phyloP scores from a whole-genome alignment of 345 rosid genomes.

The Carallia brachiata region DNA sequence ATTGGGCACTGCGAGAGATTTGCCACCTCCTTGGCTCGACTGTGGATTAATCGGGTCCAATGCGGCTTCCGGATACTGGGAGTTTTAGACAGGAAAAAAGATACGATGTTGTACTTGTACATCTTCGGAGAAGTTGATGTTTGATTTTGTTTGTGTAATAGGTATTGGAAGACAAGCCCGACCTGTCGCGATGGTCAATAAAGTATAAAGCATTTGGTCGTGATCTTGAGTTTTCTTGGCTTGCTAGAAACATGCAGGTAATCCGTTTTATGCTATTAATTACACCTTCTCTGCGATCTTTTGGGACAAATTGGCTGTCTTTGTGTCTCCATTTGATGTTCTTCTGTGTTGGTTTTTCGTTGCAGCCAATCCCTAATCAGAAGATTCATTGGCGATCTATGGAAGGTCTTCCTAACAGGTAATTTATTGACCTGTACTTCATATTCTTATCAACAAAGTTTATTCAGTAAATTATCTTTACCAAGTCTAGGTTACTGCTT shows the following conservation, averaged over 20 bases:
- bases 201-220: constrained; percentile 86
- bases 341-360: neutral
- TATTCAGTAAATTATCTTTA: too few relatives aligned
- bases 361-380: constrained; percentile 87
- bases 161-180: constrained; percentile 73
- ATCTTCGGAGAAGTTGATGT: constrained; percentile 3
- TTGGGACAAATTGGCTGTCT: neutral
- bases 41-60: too few relatives aligned
- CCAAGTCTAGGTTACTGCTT: too few relatives aligned
- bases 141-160: constrained; percentile 24
- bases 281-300: neutral
- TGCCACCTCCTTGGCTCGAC: too few relatives aligned
- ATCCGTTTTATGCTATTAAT: constrained; percentile 2
- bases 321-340: constrained; percentile 1
- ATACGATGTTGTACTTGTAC: too few relatives aligned
- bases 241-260: constrained; percentile 90
- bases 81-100: too few relatives aligned
- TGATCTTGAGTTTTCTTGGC: constrained; percentile 84
- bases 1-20: too few relatives aligned
- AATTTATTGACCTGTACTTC: neutral
- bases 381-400: constrained; percentile 91
- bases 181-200: constrained; percentile 74
- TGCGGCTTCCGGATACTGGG: too few relatives aligned
- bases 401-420: constrained; percentile 87
- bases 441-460: too few relatives aligned